Conservation (phyloP, 768 basidiomycete genomes). For the Auricularia sp. region DNA sequence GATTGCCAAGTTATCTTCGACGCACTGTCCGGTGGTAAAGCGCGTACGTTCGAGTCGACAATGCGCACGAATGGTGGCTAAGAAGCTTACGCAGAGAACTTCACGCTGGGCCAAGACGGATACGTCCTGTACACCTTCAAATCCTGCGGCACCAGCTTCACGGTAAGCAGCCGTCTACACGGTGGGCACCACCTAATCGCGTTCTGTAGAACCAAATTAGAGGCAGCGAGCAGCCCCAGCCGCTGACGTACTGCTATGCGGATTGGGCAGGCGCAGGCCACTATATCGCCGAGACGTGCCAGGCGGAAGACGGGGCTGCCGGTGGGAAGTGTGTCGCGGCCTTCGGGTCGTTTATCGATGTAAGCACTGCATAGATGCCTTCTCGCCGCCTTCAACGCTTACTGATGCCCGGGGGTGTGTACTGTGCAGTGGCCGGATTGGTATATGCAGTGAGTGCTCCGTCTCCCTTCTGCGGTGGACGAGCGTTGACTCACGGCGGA, state of each 20-base stretch:
- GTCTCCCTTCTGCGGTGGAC: neutral
- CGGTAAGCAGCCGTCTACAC: neutral
- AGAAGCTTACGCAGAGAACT: neutral
- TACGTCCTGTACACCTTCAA: neutral
- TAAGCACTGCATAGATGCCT: neutral
- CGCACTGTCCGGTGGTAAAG: neutral
- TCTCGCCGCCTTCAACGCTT: neutral
- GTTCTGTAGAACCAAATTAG: neutral
- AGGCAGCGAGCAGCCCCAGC: neutral
- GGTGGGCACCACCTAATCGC: neutral
- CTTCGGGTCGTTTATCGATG: neutral
- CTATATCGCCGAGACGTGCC: neutral
- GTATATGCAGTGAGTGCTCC: neutral
- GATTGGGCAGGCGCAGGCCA: neutral
- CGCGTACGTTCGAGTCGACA: neutral
- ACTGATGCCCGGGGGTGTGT: neutral
- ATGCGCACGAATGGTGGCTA: neutral
- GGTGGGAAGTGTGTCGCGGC: neutral
- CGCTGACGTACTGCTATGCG: neutral
- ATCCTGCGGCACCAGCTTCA: neutral
- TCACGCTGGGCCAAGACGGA: neutral
- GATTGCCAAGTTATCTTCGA: constrained; percentile 1
- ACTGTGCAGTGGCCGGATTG: neutral
- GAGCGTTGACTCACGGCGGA: neutral
- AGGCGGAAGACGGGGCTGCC: neutral